Base-by-base conservation (phyloP, 2,329 filamentous ascomycete genomes). In the Penicillium expansum region DNA sequence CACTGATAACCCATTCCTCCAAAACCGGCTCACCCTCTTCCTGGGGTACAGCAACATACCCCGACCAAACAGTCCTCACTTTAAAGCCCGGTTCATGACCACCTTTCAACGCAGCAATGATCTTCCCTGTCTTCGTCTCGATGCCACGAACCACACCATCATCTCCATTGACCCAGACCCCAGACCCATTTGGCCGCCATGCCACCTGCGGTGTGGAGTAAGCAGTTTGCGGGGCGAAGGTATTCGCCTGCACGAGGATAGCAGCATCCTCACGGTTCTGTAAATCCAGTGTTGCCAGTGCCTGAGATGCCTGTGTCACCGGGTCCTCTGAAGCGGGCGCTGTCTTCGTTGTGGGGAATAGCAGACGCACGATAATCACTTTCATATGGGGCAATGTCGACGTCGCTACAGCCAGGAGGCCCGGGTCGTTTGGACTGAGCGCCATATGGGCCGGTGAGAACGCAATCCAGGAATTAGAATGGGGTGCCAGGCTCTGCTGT, bases 131-230 rank as follows among this genome's bases (percentile, higher is more conserved):
- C 54, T 71, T 80, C 3, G 78, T 75, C 67, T 87, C 85, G 7
- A 88, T 73, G 1, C 85, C 85, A 47, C 85, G 75, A 29, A 88
- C 76, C 8, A 82, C 74, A 0, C 86, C 85, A 67, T 88, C 86
- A 63, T 88, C 85, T 4, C 83, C 83, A 71, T 85, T 87, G 13
- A 87, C 83, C 79, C 83, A 88, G 0, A 88, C 72, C 0, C 85
- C 85, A 41, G 77, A 81, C 0, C 83, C 84, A 67, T 86, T 80
- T 1, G 84, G 83, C 27, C 85, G 73, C 85, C 86, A 88, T 6
- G 78, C 79, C 7, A 87, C 74, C 50, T 83, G 80, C 8, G 85
- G 85, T 6, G 84, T 87, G 22, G 83, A 86, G 67, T 87, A 87
- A 0, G 80, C 76, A 30, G 84, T 86, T 67, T 87, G 85, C n/a